Evolutionary conservation across 2,329 filamentous ascomycete species (phyloP).

Genomic region (Fusarium verticillioides): DNA sequence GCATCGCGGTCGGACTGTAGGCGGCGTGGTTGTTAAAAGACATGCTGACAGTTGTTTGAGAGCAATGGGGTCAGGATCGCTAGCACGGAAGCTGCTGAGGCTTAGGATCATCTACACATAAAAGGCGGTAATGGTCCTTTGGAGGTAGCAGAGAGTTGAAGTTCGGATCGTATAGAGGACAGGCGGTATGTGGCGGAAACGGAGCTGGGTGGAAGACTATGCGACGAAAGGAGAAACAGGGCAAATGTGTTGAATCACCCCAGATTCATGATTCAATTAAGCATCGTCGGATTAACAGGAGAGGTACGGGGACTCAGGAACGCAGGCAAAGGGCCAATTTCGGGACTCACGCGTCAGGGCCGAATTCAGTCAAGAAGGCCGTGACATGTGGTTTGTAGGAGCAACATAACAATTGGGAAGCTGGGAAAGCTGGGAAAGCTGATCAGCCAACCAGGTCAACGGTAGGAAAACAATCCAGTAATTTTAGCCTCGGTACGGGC

Average conservation of each 20-base stretch:
- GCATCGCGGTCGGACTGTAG: constrained; percentile 57
- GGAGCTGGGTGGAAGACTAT: constrained; percentile 2
- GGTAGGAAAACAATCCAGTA: constrained; percentile 22
- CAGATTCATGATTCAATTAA: constrained; percentile 39
- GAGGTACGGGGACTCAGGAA: constrained; percentile 19
- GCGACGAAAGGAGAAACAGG: constrained; percentile 17
- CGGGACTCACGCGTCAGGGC: constrained; percentile 43
- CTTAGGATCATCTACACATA: constrained; percentile 21
- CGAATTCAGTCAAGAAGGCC: constrained; percentile 37
- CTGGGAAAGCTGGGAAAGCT: constrained; percentile 25
- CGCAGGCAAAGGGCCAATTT: constrained; percentile 26
- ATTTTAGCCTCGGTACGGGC: constrained; percentile 41
- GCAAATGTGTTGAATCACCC: constrained; percentile 31
- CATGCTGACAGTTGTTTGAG: constrained; percentile 48
- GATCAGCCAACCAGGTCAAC: constrained; percentile 24
- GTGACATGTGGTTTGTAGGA: constrained; percentile 44
- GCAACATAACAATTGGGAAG: constrained; percentile 22
- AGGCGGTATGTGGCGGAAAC: constrained; percentile 19
- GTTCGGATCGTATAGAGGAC: constrained; percentile 17
- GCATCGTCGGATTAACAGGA: constrained; percentile 13
- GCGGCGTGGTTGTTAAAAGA: constrained; percentile 57
- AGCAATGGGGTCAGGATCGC: constrained; percentile 8
- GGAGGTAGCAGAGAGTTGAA: not conserved
- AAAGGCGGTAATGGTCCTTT: constrained; percentile 26
- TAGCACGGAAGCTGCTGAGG: not conserved